phyloP scores from a whole-genome alignment of 441 rosid species.

The Gossypium gossypioides region DNA sequence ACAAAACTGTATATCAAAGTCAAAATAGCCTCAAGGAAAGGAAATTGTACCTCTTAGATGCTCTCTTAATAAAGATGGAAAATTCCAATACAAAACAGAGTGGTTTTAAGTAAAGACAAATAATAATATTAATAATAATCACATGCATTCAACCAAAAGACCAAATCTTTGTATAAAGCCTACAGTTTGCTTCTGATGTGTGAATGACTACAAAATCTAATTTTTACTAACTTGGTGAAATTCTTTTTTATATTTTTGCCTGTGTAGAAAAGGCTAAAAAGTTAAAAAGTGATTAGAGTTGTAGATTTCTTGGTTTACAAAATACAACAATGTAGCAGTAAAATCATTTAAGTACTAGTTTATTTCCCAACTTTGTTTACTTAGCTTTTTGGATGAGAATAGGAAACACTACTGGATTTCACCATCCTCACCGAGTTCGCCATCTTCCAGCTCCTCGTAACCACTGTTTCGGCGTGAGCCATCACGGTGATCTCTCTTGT shows the following conservation, averaged over 20 bases:
- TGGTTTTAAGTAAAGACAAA: neutral
- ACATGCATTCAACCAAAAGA: neutral
- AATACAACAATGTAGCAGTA: neutral
- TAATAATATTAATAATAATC: neutral
- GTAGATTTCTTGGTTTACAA: neutral
- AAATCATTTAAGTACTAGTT: neutral
- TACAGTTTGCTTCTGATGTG: neutral
- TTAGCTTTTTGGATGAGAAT: neutral
- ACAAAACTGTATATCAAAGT: neutral
- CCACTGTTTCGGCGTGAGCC: slow-evolving; percentile 43
- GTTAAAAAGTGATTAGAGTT: neutral
- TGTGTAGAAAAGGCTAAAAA: neutral
- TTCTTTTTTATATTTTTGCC: neutral
- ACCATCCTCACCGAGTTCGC: slow-evolving; percentile 64
- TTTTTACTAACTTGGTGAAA: neutral
- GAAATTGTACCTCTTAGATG: no score
- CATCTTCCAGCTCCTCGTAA: slow-evolving; percentile 63
- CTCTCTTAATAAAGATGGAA: neutral
- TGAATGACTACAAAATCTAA: neutral
- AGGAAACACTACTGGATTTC: slow-evolving; percentile 37
- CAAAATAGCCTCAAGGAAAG: neutral
- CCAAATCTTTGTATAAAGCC: no score
- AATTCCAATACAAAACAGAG: neutral
- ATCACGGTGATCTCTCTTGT: slow-evolving; percentile 60
- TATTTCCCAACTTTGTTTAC: neutral